Percentiles rank a stretch among this genome's conserved stretches.
These are phyloP conservation scores for Paraphaeosphaeria minitans DNA, from an alignment of 2,329 filamentous ascomycete species.

Conservation along the genomic window DNA sequence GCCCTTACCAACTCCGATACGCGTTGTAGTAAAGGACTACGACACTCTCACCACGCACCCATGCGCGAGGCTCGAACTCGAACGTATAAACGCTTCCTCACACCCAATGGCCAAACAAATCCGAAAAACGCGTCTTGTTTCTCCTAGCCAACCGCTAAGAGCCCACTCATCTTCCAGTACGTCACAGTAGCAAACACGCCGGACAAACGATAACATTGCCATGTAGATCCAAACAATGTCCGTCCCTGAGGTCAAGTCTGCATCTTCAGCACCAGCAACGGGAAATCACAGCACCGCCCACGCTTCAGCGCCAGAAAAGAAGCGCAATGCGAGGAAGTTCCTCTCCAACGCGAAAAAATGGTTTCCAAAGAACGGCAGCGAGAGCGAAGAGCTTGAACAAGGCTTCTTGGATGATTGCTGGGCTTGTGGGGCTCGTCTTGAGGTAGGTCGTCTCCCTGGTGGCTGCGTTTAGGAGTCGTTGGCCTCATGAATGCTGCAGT, in stretches of 20 bases:
- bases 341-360: neutral
- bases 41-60: neutral
- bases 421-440: slow-evolving; percentile 10
- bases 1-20: neutral
- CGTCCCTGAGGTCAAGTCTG: neutral
- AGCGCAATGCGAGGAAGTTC: neutral
- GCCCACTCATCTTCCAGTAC: neutral
- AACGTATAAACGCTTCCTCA: neutral
- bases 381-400: neutral
- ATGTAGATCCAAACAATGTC: slow-evolving; percentile 2
- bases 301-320: neutral
- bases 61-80: neutral
- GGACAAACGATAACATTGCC: neutral
- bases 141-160: neutral
- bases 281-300: neutral
- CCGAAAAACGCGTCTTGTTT: neutral
- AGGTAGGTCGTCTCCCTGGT: neutral
- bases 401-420: slow-evolving; percentile 8
- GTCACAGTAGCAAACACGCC: neutral
- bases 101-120: neutral
- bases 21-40: neutral
- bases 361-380: neutral
- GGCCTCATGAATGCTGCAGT: neutral
- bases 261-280: neutral
- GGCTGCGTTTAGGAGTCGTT: neutral